Evolutionary conservation across 306 rosid genomes (phyloP), one percentile per base, ranked within the genome.

Genomic region (Medicago arabica): DNA sequence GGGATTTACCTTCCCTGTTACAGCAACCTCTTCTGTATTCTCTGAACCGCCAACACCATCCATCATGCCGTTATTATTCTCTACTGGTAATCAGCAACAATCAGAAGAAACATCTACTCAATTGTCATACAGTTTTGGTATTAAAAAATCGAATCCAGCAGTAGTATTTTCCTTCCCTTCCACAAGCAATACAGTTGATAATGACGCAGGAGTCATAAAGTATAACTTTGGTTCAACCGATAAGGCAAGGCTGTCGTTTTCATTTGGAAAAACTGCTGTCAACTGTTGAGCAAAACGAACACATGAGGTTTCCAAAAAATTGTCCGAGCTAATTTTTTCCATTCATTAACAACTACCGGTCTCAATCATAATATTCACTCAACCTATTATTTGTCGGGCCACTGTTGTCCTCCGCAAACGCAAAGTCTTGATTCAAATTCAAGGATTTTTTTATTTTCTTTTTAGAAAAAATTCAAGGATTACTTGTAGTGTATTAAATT

Each of bases 31-130:
- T 12, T 83, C 81, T 34, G 85, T 75, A 71, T 74, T 86, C 58
- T 82, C 85, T 2, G 96, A 95, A 76, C 98, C 87, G 13, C 96
- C 97, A 16, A 94, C 97, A 25, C 97, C 97, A 15, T 87, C 97
- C 76, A 67, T 90, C 63, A 36, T 80, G 68, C 98, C 98, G 21
- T 69, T 88, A n/a, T 71, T 88, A 23, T 61, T 83, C 79, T 74
- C 81, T 19, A 40, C 81, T 4, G 83, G 81, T 64, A 73, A 63
- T 80, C 82, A 80, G 76, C 63, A 76, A 31, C 86, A 78, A 41
- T 68, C 59, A 19, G 83, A 83, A 80, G 83, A 88, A 46, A 84
- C 46, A 50, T n/a, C 55, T 28, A 51, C 76, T 34, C 76, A 74
- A 75, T 91, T 84, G 75, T 71, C 87, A 7, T 95, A 81, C 78